A percentile compares a stretch with the other conserved stretches of the same genome.
Conservation (phyloP, 257 asterid species). For the Cordia subcordata region DNA sequence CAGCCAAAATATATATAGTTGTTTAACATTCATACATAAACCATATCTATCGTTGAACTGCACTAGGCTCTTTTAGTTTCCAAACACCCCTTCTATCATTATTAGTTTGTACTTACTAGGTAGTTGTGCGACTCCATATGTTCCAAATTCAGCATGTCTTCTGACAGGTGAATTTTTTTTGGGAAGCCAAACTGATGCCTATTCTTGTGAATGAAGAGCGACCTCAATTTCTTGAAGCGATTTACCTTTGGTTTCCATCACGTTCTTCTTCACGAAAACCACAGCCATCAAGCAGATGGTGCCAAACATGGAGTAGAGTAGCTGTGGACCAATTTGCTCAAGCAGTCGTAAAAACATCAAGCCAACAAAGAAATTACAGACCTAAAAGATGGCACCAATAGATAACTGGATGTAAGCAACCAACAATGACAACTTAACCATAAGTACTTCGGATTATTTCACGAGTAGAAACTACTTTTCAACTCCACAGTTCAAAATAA, state of each 20-base stretch:
- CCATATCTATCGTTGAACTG: too few relatives aligned
- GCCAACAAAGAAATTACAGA: conserved; percentile 74
- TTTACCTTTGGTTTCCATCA: conserved; percentile 87
- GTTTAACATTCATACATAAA: too few relatives aligned
- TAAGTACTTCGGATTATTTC: not conserved
- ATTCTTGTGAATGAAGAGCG: conserved; percentile 55
- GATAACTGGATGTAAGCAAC: not conserved
- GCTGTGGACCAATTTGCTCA: conserved; percentile 65
- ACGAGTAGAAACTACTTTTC: too few relatives aligned
- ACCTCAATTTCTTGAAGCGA: conserved; percentile 92
- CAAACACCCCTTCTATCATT: too few relatives aligned
- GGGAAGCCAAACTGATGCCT: not conserved
- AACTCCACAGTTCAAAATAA: not conserved
- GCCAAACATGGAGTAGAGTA: conserved; percentile 64
- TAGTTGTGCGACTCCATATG: too few relatives aligned
- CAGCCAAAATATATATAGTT: too few relatives aligned
- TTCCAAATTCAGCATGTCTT: too few relatives aligned
- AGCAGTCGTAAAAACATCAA: conserved; percentile 77
- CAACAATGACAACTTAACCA: not conserved
- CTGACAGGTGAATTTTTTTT: too few relatives aligned
- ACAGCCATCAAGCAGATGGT: conserved; percentile 66
- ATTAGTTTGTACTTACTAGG: too few relatives aligned
- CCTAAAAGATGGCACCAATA: conserved; percentile 30
- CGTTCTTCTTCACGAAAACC: conserved; percentile 64
- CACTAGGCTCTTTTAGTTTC: too few relatives aligned